phyloP scores from a whole-genome alignment of 345 rosid genomes.

The Murraya koenigii region DNA sequence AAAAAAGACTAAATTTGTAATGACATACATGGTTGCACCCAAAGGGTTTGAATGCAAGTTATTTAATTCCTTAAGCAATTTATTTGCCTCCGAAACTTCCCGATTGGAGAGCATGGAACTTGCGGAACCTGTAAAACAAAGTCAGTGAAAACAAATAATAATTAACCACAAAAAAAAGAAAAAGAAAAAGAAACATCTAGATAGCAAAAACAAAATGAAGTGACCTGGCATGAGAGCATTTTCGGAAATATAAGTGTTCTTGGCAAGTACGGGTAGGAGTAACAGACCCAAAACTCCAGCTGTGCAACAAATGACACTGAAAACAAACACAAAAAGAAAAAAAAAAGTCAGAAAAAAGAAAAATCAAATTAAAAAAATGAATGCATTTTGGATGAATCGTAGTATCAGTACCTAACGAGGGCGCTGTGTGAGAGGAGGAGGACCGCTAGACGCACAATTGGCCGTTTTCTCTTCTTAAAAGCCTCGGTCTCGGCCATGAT shows the following conservation, averaged over 20 bases:
- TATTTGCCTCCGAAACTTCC: constrained; percentile 60
- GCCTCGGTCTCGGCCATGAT: constrained; percentile 23
- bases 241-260: constrained; percentile 95
- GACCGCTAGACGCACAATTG: constrained; percentile 75
- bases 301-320: constrained; percentile 69
- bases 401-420: constrained; percentile 52
- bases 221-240: constrained; percentile 97
- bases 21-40: constrained; percentile 58
- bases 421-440: constrained; percentile 76
- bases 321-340: neutral
- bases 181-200: too few species aligned
- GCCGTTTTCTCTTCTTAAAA: constrained; percentile 50
- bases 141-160: neutral
- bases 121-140: constrained; percentile 64
- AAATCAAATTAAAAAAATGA: neutral
- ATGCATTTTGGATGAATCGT: neutral
- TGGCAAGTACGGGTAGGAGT: constrained; percentile 76
- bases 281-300: constrained; percentile 77
- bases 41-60: constrained; percentile 37
- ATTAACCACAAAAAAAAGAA: neutral
- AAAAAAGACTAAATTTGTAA: neutral
- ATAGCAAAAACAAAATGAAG: neutral
- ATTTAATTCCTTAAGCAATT: constrained; percentile 57
- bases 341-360: neutral
- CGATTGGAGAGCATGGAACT: constrained; percentile 73